A percentile compares a stretch with the other conserved stretches of the same genome.
Evolutionary conservation across 176 grass and related monocot species (phyloP).

Genomic region (Dactylis glomerata): DNA sequence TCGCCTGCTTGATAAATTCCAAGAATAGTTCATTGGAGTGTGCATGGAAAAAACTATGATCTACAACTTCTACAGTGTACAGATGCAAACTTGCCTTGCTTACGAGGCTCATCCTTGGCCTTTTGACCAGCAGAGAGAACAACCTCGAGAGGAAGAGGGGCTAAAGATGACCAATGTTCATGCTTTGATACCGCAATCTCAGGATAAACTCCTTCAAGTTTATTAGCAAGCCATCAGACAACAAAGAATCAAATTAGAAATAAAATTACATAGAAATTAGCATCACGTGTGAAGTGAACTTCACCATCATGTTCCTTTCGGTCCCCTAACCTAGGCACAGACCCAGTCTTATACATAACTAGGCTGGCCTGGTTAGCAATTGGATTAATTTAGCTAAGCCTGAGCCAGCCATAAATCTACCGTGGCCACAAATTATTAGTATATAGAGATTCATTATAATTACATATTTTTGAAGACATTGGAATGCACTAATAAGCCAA

Average conservation of each 20-base stretch:
- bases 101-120: constrained; percentile 80
- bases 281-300: background rate
- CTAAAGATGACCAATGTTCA: constrained; percentile 98
- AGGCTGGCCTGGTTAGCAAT: background rate
- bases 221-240: constrained; percentile 30
- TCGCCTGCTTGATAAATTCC: constrained; percentile 48
- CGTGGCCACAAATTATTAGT: constrained; percentile 3
- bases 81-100: constrained; percentile 47
- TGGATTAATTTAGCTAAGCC: background rate
- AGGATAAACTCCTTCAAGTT: constrained; percentile 81
- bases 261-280: background rate
- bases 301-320: background rate
- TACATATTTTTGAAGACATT: background rate
- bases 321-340: constrained; percentile 12
- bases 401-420: background rate
- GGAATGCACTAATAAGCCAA: background rate
- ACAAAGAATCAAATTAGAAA: background rate
- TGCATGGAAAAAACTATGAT: constrained; percentile 19
- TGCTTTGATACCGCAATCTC: constrained; percentile 94
- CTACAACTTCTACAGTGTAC: background rate
- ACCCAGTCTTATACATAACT: background rate
- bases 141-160: constrained; percentile 92
- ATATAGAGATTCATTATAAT: constrained; percentile 4
- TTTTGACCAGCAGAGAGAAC: constrained; percentile 98
- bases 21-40: constrained; percentile 30